Evolutionary conservation across 495 filamentous ascomycete genomes (phyloP), one percentile per base, ranked within the genome.

Genomic region (Xylaria bambusicola): DNA sequence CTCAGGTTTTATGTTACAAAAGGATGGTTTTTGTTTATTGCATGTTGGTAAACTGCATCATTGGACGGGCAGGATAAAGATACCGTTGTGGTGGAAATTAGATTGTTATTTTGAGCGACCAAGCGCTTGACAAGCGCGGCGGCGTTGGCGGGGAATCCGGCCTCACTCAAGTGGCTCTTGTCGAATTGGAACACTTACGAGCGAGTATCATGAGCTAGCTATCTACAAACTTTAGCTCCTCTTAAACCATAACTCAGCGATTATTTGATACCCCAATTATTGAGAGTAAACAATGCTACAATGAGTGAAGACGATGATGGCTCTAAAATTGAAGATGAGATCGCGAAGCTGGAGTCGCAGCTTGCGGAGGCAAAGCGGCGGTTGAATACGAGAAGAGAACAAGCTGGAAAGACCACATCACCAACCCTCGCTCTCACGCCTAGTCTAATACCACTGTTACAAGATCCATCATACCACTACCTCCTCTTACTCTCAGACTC

Each of bases 401-500:
- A n/a, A n/a, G n/a, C n/a, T n/a, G n/a, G n/a, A 57, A 18, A 29
- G 58, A 13, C 41, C 15, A 36, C 44, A 24, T 36, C 49, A 26
- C 6, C 49, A 27, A 7, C 21, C 21, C 7, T 17, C 29, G 27
- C 61, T 24, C 13, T 21, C 9, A n/a, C 62, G 15, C 40, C 48
- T 48, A 45, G 41, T 46, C 33, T 64, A 56, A 64, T 53, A 29
- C 59, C 74, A 0, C 76, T 80, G 27, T 13, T 55, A 40, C 17
- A 33, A 38, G 58, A 61, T 35, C 12, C 58, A 18, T 58, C 68
- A 17, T 65, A 70, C 35, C 94, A 97, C 75, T 84, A 90, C 56
- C 88, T 97, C 60, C 86, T 98, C 50, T 84, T 97, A 12, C 88
- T 99, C 65, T 88, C 94, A 33, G 94, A 99, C 80, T 96, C 94